Evolutionary conservation across 441 rosid genomes (phyloP).

Genomic region (Pelargonium australe): DNA sequence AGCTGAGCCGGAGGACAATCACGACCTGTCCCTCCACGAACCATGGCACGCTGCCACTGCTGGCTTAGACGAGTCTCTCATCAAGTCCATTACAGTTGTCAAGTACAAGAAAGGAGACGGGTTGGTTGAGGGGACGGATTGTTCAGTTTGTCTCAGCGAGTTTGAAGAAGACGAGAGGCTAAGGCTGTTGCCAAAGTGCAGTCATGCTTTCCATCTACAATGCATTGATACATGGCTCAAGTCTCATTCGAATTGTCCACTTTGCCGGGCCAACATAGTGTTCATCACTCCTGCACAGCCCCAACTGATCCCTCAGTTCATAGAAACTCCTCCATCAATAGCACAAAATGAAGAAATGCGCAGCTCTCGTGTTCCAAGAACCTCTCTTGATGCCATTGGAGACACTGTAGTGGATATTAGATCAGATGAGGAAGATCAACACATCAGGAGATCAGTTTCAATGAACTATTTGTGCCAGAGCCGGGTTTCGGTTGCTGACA

Average conservation of each 20-base stretch:
- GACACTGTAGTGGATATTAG: conserved; percentile 30
- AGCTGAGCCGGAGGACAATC: conserved; percentile 35
- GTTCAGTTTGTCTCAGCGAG: conserved; percentile 82
- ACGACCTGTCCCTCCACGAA: conserved; percentile 40
- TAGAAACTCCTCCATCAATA: conserved; percentile 21
- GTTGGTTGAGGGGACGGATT: conserved; percentile 54
- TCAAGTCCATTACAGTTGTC: conserved; percentile 54
- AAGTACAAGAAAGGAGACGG: conserved; percentile 58
- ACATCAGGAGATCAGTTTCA: conserved; percentile 45
- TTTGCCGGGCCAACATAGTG: conserved; percentile 66
- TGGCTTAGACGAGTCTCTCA: conserved; percentile 70
- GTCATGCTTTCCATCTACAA: conserved; percentile 69
- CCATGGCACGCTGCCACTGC: conserved; percentile 40
- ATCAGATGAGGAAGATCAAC: conserved; percentile 22
- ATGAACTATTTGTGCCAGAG: conserved; percentile 51
- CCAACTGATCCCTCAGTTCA: conserved; percentile 20
- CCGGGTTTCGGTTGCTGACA: conserved; percentile 27
- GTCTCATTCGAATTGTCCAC: conserved; percentile 80
- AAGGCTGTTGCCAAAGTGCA: conserved; percentile 79
- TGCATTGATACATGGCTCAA: conserved; percentile 89
- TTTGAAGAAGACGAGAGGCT: conserved; percentile 65
- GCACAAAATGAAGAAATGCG: conserved; percentile 22
- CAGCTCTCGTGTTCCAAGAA: conserved; percentile 20
- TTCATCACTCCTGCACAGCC: conserved; percentile 22
- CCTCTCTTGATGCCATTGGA: conserved; percentile 27